Evolutionary conservation across 2,329 filamentous ascomycete species (phyloP), one percentile per base, ranked within the genome.

Genomic region (Hymenoscyphus albidus): DNA sequence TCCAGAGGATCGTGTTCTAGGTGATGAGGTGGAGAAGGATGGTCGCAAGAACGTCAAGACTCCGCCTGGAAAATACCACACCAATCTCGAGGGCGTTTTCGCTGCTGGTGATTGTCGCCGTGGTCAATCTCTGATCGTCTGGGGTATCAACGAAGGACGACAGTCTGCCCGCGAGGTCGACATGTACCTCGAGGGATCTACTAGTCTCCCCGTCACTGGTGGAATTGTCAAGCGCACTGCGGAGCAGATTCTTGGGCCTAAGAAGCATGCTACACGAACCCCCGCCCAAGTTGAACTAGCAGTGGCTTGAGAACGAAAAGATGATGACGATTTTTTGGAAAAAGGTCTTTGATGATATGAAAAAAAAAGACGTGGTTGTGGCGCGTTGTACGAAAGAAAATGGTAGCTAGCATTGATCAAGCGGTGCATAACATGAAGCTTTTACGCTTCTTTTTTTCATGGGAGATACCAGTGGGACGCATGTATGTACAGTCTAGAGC

Each of bases 131-230:
- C 83, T 98, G 65, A 97, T 98, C 78, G 93, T 98, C 70, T 98
- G 93, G 90, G 94, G 93, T 76, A 98, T 98, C 82, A 98, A 98
- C 76, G 94, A 98, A 80, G 94, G 94, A 74, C 91, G 94, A 72
- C 91, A 95, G 81, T 89, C 90, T 72, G 94, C 94, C 73, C 90
- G 94, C 68, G 93, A 98, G 78, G 90, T 97, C 64, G 94, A 98
- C 77, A 78, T 92, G 61, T 97, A 87, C 83, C 88, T 98, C 56
- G 91, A 91, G 78, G 86, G 89, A 68, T 85, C 86, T 75, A 93
- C 91, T 65, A 85, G 85, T 74, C 85, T 98, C 58, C 94, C 94
- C 10, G 90, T 96, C 63, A 96, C 93, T 40, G 94, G 94, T 75
- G 94, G 94, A 76, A 97, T 98, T 71, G 84, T 97, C 70, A 95